phyloP scores from a whole-genome alignment of 345 rosid genomes.

The Bruguiera sexangula region DNA sequence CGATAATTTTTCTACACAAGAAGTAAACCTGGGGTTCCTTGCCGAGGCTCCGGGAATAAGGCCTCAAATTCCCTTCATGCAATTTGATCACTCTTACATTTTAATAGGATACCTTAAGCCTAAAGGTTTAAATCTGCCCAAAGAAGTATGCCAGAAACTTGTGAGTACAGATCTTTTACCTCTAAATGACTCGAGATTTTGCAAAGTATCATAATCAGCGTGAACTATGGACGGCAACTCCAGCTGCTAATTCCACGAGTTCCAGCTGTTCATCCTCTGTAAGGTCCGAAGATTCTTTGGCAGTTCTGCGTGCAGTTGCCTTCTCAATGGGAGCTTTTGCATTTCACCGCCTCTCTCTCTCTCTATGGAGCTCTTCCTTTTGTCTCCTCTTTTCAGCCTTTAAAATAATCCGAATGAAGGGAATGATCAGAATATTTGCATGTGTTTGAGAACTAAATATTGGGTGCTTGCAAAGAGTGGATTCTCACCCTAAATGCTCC shows the following conservation, averaged over 20 bases:
- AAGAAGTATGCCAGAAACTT: neutral
- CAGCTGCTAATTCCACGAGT: conserved; percentile 96
- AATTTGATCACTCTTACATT: too few species aligned
- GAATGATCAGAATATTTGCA: neutral
- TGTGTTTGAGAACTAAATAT: neutral
- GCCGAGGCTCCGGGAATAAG: too few species aligned
- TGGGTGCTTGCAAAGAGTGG: neutral
- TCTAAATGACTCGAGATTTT: conserved; percentile 77
- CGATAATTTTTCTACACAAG: neutral
- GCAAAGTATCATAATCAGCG: conserved; percentile 74
- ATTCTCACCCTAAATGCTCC: conserved; percentile 55
- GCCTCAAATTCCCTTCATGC: too few species aligned
- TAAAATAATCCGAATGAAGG: conserved; percentile 11
- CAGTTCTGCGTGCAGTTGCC: conserved; percentile 94
- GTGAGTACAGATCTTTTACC: conserved; percentile 35
- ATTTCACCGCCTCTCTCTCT: conserved; percentile 72
- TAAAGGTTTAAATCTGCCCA: too few species aligned
- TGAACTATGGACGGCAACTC: conserved; percentile 67
- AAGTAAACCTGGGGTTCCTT: too few species aligned
- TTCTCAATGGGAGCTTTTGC: conserved; percentile 81
- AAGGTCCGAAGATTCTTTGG: conserved; percentile 96
- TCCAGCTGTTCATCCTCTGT: conserved; percentile 97
- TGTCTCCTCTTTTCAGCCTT: conserved; percentile 87
- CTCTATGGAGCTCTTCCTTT: conserved; percentile 85
- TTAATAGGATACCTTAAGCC: too few species aligned